Evolutionary conservation across 164 flowering plant species (phyloP).

Genomic region (Dillenia suffruticosa): DNA sequence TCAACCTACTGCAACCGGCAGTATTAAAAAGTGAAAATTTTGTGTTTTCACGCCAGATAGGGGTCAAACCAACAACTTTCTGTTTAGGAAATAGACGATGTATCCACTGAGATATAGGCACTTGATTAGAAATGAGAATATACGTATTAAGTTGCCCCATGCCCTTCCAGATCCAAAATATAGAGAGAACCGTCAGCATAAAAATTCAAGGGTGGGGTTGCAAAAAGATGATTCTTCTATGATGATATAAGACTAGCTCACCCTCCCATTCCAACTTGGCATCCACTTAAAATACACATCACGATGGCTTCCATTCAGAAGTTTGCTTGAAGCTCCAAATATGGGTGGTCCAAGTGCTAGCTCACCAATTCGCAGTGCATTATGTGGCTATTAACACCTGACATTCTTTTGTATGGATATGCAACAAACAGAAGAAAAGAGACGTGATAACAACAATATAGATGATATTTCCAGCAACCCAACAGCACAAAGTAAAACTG

Average conservation of each 20-base stretch:
- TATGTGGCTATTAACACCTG: conserved; percentile 39
- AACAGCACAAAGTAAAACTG: too few species aligned
- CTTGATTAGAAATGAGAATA: too few species aligned
- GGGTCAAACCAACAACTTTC: conserved; percentile 92
- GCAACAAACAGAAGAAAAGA: too few species aligned
- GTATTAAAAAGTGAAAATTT: too few species aligned
- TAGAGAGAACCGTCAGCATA: conserved; percentile 1
- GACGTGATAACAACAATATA: too few species aligned
- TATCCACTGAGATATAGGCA: conserved; percentile 71
- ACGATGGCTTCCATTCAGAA: conserved; percentile 82
- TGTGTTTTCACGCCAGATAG: conserved; percentile 42
- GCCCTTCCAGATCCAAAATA: conserved; percentile 40
- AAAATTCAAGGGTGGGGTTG: too few species aligned
- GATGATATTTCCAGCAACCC: too few species aligned
- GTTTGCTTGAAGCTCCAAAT: conserved; percentile 78
- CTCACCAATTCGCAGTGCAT: conserved; percentile 70
- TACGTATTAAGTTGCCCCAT: too few species aligned
- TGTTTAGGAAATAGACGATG: conserved; percentile 99
- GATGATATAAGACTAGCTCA: conserved; percentile 12
- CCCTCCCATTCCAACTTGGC: conserved; percentile 83
- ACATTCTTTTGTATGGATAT: too few species aligned
- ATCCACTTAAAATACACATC: conserved; percentile 81
- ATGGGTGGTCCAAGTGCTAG: conserved; percentile 79
- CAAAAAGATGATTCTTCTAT: background rate
- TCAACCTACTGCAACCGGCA: too few species aligned